Conservation (phyloP, 108 stramenopile genomes). For the Bacterosira constricta region DNA sequence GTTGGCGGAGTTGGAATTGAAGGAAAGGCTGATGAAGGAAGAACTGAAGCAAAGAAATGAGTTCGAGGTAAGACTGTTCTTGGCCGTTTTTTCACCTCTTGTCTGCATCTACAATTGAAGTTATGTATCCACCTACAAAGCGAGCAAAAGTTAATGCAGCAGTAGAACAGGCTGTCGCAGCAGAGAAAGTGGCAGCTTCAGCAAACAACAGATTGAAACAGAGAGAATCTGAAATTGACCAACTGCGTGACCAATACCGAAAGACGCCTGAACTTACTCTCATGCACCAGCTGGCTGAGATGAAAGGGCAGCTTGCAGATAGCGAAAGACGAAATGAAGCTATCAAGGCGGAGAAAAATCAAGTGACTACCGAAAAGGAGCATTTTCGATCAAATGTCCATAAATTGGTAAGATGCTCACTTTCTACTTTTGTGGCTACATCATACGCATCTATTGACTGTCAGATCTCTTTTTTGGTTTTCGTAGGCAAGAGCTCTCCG, state of each 20-base stretch:
- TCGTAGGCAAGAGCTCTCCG: constrained; percentile 44
- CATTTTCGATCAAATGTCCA: constrained; percentile 51
- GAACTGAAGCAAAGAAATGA: constrained; percentile 42
- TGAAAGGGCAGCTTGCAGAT: constrained; percentile 51
- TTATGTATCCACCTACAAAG: constrained; percentile 7
- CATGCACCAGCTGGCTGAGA: constrained; percentile 40
- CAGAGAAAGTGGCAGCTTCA: constrained; percentile 29
- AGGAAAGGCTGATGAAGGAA: constrained; percentile 44
- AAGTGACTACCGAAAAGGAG: constrained; percentile 42
- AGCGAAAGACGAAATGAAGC: constrained; percentile 45
- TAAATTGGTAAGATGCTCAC: constrained; percentile 25
- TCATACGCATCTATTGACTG: background rate
- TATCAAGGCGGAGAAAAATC: constrained; percentile 35
- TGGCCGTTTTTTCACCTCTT: background rate
- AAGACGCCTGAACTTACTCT: constrained; percentile 46
- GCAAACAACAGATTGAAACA: constrained; percentile 40
- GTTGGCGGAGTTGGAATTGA: constrained; percentile 50
- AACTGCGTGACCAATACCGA: constrained; percentile 36
- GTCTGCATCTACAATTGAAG: background rate
- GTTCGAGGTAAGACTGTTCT: constrained; percentile 43
- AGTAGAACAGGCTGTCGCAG: constrained; percentile 38
- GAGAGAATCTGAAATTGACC: constrained; percentile 43
- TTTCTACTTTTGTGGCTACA: background rate
- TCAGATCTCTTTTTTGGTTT: background rate
- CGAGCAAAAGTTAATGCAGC: constrained; percentile 46